phyloP scores from a whole-genome alignment of 2,329 filamentous ascomycete species.

The Fusarium fracticaudum region DNA sequence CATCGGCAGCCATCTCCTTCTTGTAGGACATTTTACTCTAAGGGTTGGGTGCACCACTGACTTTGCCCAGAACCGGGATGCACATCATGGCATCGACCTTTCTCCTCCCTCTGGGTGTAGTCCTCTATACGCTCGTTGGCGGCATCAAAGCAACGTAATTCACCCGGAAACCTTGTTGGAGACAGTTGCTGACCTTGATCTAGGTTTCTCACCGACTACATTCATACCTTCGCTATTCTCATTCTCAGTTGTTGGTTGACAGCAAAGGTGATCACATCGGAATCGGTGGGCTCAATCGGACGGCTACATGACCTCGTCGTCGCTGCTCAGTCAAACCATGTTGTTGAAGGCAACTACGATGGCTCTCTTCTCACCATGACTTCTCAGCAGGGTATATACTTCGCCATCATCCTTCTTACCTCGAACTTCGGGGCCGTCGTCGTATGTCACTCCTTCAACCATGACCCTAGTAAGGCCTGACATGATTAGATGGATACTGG shows the following conservation, averaged over 20 bases:
- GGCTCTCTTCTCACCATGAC: background rate
- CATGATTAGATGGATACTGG: background rate
- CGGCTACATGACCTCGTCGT: background rate
- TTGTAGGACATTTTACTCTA: no score
- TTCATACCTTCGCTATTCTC: background rate
- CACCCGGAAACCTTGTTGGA: fast-evolving
- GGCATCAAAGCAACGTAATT: background rate
- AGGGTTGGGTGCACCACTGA: no score
- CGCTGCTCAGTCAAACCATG: background rate
- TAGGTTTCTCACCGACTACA: background rate
- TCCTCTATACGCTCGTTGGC: background rate
- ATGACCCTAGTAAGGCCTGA: fast-evolving
- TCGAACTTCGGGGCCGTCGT: background rate
- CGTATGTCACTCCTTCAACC: fast-evolving
- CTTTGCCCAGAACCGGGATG: fast-evolving
- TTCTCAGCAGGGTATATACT: background rate
- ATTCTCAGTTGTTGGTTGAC: background rate
- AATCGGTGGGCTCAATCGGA: background rate
- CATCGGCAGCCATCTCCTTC: background rate
- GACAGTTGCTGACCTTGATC: fast-evolving
- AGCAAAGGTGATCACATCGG: background rate
- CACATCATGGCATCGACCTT: background rate
- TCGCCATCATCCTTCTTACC: background rate
- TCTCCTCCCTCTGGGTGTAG: fast-evolving
- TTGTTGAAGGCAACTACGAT: background rate